Base-by-base conservation (phyloP, 129 eudicot species). In the Pittosporum tobira region DNA sequence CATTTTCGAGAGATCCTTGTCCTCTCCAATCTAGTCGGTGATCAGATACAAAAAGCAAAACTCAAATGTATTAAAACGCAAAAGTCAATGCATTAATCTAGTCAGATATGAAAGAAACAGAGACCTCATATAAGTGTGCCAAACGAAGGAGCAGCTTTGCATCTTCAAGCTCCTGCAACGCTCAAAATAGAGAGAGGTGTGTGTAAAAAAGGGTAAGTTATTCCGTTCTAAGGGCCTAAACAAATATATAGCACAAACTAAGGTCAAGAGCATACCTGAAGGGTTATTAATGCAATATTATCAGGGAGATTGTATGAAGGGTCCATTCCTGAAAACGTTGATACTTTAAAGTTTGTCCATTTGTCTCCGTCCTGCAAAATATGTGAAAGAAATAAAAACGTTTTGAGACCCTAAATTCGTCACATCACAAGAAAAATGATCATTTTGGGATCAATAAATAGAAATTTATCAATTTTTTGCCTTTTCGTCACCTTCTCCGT, bases 121-220 rank as follows among this genome's bases (percentile, higher is more conserved):
- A 51, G n/a, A 93, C 99, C 99, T 93, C 99, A 31, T 78, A 93
- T 72, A 93, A 48, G 81, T 93, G 99, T 34, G 99, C 94, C 73
- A 93, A 70, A 5, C 99, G 96, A 43, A 93, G 82, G 50, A 93
- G 88, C 53, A 84, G 79, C 6, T 51, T 74, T 59, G 88, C 94
- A 65, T 84, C 93, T 68, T 79, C 86, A 22, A 93, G 96, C 74
- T 93, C 99, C 91, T 91, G 71, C n/a, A 24, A 59, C 51, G 56
- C 14, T 45, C 47, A 67, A 24, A 59, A 45, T 3, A 28, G 54
- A 48, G 23, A n/a, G n/a, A n/a, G n/a, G n/a, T n/a, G n/a, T n/a
- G 42, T 19, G 48, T 26, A 57, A 52, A 15, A 59, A 16, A 61
- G 20, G 20, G 3, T 48, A 38, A 15, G 7, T 37, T 10, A 28